These are phyloP conservation scores for Pinus taeda DNA, from an alignment of 75 land plant genomes.

Conservation along the genomic window DNA sequence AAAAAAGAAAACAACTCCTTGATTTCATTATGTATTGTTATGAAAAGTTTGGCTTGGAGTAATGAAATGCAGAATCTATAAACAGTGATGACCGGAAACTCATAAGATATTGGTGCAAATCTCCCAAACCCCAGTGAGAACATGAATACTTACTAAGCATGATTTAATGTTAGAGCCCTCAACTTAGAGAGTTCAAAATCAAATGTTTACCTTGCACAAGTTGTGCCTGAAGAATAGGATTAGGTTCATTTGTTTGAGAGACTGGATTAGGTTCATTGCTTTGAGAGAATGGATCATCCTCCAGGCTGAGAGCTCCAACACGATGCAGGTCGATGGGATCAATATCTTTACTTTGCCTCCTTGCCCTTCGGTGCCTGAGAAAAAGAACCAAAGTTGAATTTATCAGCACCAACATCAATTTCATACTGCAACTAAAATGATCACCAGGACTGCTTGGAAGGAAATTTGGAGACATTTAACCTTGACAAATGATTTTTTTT, in stretches of 20 bases:
- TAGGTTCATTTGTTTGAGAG: background rate
- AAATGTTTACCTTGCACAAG: background rate
- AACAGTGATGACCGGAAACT: too few relatives aligned
- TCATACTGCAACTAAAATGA: conserved; percentile 6
- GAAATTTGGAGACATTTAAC: too few relatives aligned
- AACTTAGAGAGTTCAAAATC: too few relatives aligned
- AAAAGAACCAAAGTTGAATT: background rate
- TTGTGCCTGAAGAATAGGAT: background rate
- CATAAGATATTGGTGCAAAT: too few relatives aligned
- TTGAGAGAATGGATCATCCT: conserved; percentile 6
- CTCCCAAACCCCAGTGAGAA: too few relatives aligned
- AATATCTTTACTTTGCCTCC: conserved; percentile 21
- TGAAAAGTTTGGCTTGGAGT: background rate
- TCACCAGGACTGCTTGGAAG: background rate
- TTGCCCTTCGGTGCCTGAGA: conserved; percentile 24
- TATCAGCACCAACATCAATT: background rate
- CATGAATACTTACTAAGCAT: too few relatives aligned
- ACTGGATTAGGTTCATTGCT: background rate
- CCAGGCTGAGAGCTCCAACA: conserved; percentile 20
- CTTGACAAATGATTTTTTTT: too few relatives aligned
- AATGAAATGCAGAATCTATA: background rate
- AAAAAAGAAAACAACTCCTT: background rate
- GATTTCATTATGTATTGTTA: background rate
- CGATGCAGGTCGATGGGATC: conserved; percentile 17
- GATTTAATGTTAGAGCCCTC: too few relatives aligned